Base-by-base conservation (phyloP, 1,284 basidiomycete genomes). In the Trichosporon sp. region DNA sequence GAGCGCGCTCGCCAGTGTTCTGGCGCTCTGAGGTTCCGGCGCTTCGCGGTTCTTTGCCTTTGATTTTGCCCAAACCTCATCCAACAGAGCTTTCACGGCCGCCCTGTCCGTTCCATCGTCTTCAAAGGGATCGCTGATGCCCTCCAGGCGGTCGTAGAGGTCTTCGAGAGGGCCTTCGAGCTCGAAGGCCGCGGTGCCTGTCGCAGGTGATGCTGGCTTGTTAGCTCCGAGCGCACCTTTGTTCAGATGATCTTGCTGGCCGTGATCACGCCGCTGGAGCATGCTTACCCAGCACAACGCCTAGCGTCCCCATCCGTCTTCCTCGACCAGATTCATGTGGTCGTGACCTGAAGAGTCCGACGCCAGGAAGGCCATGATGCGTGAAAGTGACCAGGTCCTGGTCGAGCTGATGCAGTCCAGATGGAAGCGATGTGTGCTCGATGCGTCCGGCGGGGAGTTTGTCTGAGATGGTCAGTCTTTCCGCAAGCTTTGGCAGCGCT, bases 301-400 rank as follows among this genome's bases (percentile, higher is more conserved):
- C 77, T 4, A 79, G 44, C 8, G 74, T 76, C 4, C 71, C 77
- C 77, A 79, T 79, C 27, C 72, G 59, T 60, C 76, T 61, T 10
- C 77, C 76, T 14, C 77, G 62, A 1, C 73, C 67, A 9, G 63
- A 59, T 25, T 68, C 70, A 13, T 58, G 66, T 9, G 63, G 52
- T 9, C 70, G 61, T 57, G 69, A 74, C 16, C 74, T 56, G 57
- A 78, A 78, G 16, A 77, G 60, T 0, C 75, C 75, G 1, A 62
- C 73, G 3, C 70, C 73, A 1, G 71, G 71, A 8, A 72, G 33
- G 0, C 64, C 65, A 27, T 64, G 57, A 61, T 78, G 76, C 0
- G 67, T 64, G 64, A 77, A 76, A 0, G 67, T 59, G 2, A 79
- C 66, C 3, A 76, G 59, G 56, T 79, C 77, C 10, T 66, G 63